Evolutionary conservation across 768 basidiomycete genomes (phyloP).

Genomic region (Hirschioporus abietinus): DNA sequence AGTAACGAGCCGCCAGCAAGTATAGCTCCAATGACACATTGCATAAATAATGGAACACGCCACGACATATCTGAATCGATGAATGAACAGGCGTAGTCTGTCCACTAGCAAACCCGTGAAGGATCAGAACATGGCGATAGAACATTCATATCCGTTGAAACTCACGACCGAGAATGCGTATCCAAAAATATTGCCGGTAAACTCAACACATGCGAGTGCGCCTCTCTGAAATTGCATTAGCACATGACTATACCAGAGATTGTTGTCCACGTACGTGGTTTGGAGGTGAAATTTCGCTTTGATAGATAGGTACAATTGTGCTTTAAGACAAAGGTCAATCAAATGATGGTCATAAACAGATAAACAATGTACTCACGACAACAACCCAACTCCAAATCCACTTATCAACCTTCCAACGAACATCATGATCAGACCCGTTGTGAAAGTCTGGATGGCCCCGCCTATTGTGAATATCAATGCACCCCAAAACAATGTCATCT

Average conservation of each 20-base stretch:
- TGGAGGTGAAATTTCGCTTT: slow-evolving; percentile 42
- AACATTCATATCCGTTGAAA: slow-evolving; percentile 7
- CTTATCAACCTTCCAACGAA: slow-evolving; percentile 35
- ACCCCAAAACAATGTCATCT: slow-evolving; percentile 34
- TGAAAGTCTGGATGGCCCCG: slow-evolving; percentile 34
- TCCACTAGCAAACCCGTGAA: slow-evolving; percentile 27
- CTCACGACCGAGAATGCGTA: slow-evolving; percentile 36
- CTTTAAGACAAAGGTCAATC: slow-evolving; percentile 13
- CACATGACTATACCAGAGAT: background rate
- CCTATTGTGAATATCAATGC: slow-evolving; percentile 37
- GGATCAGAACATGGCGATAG: background rate
- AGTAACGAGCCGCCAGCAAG: slow-evolving; percentile 37
- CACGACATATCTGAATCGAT: slow-evolving; percentile 36
- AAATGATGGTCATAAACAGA: background rate
- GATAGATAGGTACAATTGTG: slow-evolving; percentile 33
- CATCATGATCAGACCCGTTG: slow-evolving; percentile 33
- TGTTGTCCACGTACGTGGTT: slow-evolving; percentile 27
- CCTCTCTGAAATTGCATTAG: slow-evolving; percentile 27
- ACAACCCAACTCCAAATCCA: slow-evolving; percentile 41
- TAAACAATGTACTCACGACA: slow-evolving; percentile 23
- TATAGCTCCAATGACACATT: slow-evolving; percentile 36
- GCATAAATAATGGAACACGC: slow-evolving; percentile 40
- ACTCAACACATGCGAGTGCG: slow-evolving; percentile 40
- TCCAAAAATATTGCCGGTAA: slow-evolving; percentile 40
- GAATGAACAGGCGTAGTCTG: slow-evolving; percentile 41